Percentiles rank a stretch among this genome's conserved stretches.
Conservation (phyloP, 495 filamentous ascomycete species). For the Penicillium manginii region DNA sequence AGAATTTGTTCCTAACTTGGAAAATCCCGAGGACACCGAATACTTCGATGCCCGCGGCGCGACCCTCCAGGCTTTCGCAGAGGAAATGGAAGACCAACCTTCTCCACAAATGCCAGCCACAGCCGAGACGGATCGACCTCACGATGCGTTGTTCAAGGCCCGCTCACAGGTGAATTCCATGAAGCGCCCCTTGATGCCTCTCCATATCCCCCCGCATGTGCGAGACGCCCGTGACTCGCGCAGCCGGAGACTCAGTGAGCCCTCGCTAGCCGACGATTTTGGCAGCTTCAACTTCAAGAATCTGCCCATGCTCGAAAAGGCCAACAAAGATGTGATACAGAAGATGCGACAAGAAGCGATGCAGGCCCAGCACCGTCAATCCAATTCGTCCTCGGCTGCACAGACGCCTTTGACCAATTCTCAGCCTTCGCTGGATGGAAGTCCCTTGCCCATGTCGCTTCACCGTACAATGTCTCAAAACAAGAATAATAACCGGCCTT, state of each 20-base stretch:
- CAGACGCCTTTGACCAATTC: slow-evolving; percentile 47
- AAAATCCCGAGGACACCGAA: slow-evolving; percentile 96
- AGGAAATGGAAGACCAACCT: slow-evolving; percentile 89
- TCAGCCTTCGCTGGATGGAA: slow-evolving; percentile 77
- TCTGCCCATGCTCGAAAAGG: slow-evolving; percentile 92
- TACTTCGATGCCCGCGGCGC: slow-evolving; percentile 95
- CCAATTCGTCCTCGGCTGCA: slow-evolving; percentile 23
- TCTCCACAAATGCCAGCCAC: slow-evolving; percentile 61
- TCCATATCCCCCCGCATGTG: slow-evolving; percentile 96
- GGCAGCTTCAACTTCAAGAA: slow-evolving; percentile 98
- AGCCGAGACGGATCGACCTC: slow-evolving; percentile 77
- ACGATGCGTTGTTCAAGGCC: slow-evolving; percentile 91
- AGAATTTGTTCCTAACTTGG: slow-evolving; percentile 88
- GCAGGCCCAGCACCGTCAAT: slow-evolving; percentile 60
- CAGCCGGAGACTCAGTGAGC: slow-evolving; percentile 87
- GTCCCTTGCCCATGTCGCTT: slow-evolving; percentile 79
- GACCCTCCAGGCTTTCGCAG: slow-evolving; percentile 83
- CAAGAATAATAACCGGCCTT: slow-evolving; percentile 74
- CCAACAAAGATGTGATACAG: slow-evolving; percentile 98
- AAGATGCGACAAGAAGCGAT: slow-evolving; percentile 89
- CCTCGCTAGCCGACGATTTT: slow-evolving; percentile 87
- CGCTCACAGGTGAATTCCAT: slow-evolving; percentile 80
- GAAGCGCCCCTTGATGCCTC: slow-evolving; percentile 89
- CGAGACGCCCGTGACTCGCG: slow-evolving; percentile 77
- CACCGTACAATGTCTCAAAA: slow-evolving; percentile 82